phyloP scores from a whole-genome alignment of 2,329 filamentous ascomycete genomes.

The Thelonectria olida region DNA sequence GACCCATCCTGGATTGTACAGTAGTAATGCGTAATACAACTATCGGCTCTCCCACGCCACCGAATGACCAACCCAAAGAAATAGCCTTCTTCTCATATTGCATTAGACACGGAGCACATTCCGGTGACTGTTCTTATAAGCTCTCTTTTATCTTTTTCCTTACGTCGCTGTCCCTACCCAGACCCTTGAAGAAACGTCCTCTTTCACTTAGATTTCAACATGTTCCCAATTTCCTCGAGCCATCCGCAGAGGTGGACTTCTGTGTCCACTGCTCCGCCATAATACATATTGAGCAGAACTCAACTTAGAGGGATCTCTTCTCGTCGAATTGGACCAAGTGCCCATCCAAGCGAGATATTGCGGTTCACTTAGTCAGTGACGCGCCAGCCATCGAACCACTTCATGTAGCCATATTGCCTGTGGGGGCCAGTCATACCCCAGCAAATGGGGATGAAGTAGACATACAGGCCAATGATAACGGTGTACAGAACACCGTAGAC shows the following conservation, averaged over 20 bases:
- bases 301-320: conserved; percentile 25
- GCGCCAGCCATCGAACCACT: conserved; percentile 91
- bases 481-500: conserved; percentile 81
- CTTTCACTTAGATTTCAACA: conserved; percentile 32
- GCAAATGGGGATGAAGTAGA: conserved; percentile 91
- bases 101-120: conserved; percentile 43
- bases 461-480: conserved; percentile 81
- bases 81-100: conserved; percentile 38
- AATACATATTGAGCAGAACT: conserved; percentile 19
- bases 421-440: conserved; percentile 94
- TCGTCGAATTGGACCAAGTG: conserved; percentile 15
- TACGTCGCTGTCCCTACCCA: conserved; percentile 34
- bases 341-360: conserved; percentile 11
- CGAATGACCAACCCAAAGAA: conserved; percentile 26
- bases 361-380: conserved; percentile 68
- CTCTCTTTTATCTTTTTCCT: conserved; percentile 32
- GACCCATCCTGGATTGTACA: conserved; percentile 41
- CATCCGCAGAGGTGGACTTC: conserved; percentile 21
- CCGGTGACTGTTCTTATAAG: conserved; percentile 29
- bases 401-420: conserved; percentile 87
- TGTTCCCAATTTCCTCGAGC: conserved; percentile 30
- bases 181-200: conserved; percentile 23
- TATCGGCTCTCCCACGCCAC: conserved; percentile 31
- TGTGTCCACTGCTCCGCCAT: conserved; percentile 18
- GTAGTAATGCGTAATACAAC: conserved; percentile 47